Conservation (phyloP, 257 asterid species). For the Sherardia arvensis region DNA sequence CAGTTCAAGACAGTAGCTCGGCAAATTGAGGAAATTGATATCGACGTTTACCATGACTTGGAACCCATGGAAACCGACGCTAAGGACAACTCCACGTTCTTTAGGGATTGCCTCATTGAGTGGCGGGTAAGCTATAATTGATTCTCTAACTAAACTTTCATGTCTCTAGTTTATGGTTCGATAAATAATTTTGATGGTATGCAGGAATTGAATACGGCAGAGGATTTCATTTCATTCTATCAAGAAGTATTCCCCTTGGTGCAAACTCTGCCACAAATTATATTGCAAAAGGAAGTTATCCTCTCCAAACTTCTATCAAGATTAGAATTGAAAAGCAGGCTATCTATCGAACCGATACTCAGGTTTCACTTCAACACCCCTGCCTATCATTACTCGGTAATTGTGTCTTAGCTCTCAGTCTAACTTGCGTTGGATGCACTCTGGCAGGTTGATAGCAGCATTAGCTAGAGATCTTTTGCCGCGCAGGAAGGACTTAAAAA, state of each 20-base stretch:
- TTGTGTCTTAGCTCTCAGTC: slow-evolving; percentile 5
- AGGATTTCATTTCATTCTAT: slow-evolving; percentile 78
- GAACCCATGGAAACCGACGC: slow-evolving; percentile 59
- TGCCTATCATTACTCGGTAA: too few species aligned
- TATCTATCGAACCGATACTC: slow-evolving; percentile 73
- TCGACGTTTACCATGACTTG: slow-evolving; percentile 66
- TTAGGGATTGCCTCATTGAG: slow-evolving; percentile 63
- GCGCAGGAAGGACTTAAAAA: slow-evolving; percentile 53
- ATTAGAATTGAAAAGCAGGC: slow-evolving; percentile 60
- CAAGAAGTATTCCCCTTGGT: slow-evolving; percentile 77
- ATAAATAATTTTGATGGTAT: background rate
- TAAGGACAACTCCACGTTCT: slow-evolving; percentile 63
- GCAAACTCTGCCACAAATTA: slow-evolving; percentile 82
- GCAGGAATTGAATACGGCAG: slow-evolving; percentile 93
- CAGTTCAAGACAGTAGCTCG: slow-evolving; percentile 66
- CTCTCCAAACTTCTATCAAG: slow-evolving; percentile 47
- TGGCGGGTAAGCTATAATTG: slow-evolving; percentile 42
- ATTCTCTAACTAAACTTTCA: background rate
- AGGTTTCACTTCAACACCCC: too few species aligned
- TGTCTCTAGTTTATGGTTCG: background rate
- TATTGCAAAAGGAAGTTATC: slow-evolving; percentile 70
- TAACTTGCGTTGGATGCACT: background rate
- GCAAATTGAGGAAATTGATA: slow-evolving; percentile 56
- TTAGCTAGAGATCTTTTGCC: slow-evolving; percentile 81
- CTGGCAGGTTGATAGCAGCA: slow-evolving; percentile 72